phyloP scores from a whole-genome alignment of 2,329 filamentous ascomycete species.

The Cladosporium phlei region DNA sequence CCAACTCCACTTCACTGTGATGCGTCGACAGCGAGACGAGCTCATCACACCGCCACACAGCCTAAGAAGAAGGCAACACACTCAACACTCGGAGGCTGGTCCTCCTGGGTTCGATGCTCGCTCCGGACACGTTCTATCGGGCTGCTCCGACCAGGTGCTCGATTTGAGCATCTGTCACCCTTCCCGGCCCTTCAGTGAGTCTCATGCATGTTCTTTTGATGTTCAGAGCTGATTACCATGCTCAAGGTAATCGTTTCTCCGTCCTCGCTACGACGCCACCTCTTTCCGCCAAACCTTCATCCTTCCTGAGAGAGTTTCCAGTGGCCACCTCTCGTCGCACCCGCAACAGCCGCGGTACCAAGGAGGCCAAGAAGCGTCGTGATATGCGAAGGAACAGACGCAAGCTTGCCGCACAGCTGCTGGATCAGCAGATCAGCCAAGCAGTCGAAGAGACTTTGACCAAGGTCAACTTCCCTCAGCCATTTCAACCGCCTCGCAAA shows the following conservation, averaged over 20 bases:
- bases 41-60: conserved; percentile 13
- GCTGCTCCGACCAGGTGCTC: conserved; percentile 12
- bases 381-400: conserved; percentile 24
- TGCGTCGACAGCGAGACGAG: conserved; percentile 21
- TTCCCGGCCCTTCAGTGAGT: conserved; percentile 19
- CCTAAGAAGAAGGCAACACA: conserved; percentile 18
- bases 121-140: not conserved
- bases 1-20: conserved; percentile 13
- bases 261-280: conserved; percentile 18
- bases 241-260: conserved; percentile 27
- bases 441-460: conserved; percentile 26
- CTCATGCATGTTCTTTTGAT: not conserved
- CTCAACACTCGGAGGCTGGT: conserved; percentile 14
- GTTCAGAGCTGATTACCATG: conserved; percentile 8
- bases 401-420: conserved; percentile 25
- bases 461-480: conserved; percentile 17
- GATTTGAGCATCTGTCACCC: conserved; percentile 28
- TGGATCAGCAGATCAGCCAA: conserved; percentile 28
- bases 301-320: conserved; percentile 15
- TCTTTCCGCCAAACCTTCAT: not conserved
- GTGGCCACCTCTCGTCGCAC: conserved; percentile 19
- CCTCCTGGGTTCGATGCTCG: conserved; percentile 12
- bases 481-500: conserved; percentile 8
- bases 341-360: conserved; percentile 27
- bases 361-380: conserved; percentile 29